Base-by-base conservation (phyloP, 2,329 filamentous ascomycete genomes). In the Venturia aucupariae region DNA sequence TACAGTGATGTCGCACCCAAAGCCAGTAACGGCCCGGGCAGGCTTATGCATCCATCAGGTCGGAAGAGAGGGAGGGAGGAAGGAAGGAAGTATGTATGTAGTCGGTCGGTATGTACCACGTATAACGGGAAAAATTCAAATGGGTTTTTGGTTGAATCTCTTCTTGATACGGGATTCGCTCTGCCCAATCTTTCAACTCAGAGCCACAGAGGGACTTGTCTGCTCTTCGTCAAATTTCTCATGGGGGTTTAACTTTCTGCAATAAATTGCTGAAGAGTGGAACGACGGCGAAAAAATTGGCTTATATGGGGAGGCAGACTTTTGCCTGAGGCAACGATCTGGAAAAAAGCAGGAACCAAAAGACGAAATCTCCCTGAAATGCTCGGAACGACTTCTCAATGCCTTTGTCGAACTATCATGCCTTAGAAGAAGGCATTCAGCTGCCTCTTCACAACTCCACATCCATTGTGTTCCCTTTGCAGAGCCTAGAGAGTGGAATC, bases 141-240 rank as follows among this genome's bases (percentile, higher is more conserved):
- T n/a, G n/a, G n/a, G n/a, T n/a, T n/a, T n/a, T n/a, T n/a, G n/a
- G n/a, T n/a, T n/a, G n/a, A n/a, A n/a, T n/a, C n/a, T n/a, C 60
- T 62, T 62, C 60, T 62, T 62, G 60, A 32, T 44, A 38, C 41
- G 44, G 24, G 17, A 27, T 51, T 62, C 4, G 41, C 27, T 48
- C 44, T 62, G 39, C 60, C 60, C 41, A 48, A 42, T 46, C 32
- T 46, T 62, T 46, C 60, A 62, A 62, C 60, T 44, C 44, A 30
- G 60, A 62, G 60, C 41, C 44, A 62, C 60, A 32, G 60, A 62
- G 27, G 60, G 27, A 62, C 13, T 19, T 22, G 60, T 17, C 39
- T 62, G 39, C 60, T 62, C 60, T 27, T 46, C 39, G 60, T 62
- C 60, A 62, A 62, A 62, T 62, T 62, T 61, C 38, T 61, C 51